Evolutionary conservation across 1,284 basidiomycete genomes (phyloP), one percentile per base, ranked within the genome.

Genomic region (Gomphus bonarii): DNA sequence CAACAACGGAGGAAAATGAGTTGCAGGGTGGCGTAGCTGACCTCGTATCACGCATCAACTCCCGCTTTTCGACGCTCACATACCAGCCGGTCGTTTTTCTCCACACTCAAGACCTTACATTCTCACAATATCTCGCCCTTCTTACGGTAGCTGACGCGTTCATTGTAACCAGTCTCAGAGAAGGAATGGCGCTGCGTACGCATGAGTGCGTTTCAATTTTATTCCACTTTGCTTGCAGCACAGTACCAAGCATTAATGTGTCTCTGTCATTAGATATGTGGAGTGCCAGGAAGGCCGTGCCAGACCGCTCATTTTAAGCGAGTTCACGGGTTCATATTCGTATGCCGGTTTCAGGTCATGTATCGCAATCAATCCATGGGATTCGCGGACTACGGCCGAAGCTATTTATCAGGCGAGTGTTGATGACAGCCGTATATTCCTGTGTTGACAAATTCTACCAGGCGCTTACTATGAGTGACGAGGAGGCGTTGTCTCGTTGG

Each of bases 81-180:
- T 94, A 92, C 67, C 88, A 91, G 67, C 91, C 91, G 3, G 80
- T 93, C 52, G 86, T 94, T 18, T 92, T 94, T 72, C 69, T 94
- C 52, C 91, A 92, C 65, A 91, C 88, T 0, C 85, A 89, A 63
- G 91, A 93, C 64, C 74, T 94, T 59, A 92, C 87, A 3, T 93
- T 93, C 68, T 81, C 77, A 61, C 90, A 93, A 66, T 94, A 94
- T 67, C 75, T 93, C 14, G 91, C 88, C 9, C 72, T 93, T 36
- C 73, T 93, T 49, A 90, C 79, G 3, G 84, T 88, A 5, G 91
- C 88, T 1, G 91, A 94, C 68, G 88, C 85, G n/a, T 94, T 94
- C 69, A 73, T 93, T 63, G 85, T 91, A 30, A 88, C 88, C 2
- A 86, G 84, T 67, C 69, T 94, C 65, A 75, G 91, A 7, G 91